A percentile compares a stretch with the other conserved stretches of the same genome.
Evolutionary conservation across 2,329 filamentous ascomycete genomes (phyloP).

Genomic region (Colletotrichum tropicicola): DNA sequence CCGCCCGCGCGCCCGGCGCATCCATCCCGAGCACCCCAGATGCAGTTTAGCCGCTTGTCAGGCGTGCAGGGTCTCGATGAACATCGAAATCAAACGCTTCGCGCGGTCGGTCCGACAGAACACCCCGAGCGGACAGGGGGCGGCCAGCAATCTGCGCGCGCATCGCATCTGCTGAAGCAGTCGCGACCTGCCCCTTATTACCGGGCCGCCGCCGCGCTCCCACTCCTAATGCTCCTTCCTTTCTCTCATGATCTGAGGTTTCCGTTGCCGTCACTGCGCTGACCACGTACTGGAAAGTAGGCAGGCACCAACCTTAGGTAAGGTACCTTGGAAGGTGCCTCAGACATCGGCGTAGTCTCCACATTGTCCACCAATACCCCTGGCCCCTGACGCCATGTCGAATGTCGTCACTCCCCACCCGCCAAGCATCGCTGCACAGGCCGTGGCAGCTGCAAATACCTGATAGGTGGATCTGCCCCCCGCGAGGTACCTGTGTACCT

Average conservation of each 20-base stretch:
- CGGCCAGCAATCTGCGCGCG: slow-evolving; percentile 3
- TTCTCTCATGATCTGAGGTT: background rate
- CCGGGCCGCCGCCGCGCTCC: background rate
- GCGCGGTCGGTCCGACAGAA: slow-evolving; percentile 20
- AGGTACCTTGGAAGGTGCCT: too few species aligned
- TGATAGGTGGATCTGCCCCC: slow-evolving; percentile 4
- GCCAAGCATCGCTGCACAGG: slow-evolving; percentile 6
- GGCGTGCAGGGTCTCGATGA: slow-evolving; percentile 24
- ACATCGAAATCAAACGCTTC: slow-evolving; percentile 28
- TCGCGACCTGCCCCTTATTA: too few species aligned
- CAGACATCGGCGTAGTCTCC: background rate
- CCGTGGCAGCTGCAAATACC: background rate
- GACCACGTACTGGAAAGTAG: too few species aligned
- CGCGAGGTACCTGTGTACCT: background rate
- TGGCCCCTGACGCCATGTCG: slow-evolving; percentile 2
- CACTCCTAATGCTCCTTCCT: too few species aligned
- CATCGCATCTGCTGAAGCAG: too few species aligned
- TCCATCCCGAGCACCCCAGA: slow-evolving; percentile 20
- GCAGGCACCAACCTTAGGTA: too few species aligned
- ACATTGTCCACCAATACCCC: background rate
- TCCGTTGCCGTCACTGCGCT: background rate
- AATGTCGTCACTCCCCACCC: slow-evolving; percentile 27
- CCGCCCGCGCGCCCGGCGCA: slow-evolving; percentile 26
- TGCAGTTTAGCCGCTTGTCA: slow-evolving; percentile 23
- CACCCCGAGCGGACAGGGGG: slow-evolving; percentile 12